Conservation (phyloP, 2,329 filamentous ascomycete genomes). For the Exophiala alcalophila region DNA sequence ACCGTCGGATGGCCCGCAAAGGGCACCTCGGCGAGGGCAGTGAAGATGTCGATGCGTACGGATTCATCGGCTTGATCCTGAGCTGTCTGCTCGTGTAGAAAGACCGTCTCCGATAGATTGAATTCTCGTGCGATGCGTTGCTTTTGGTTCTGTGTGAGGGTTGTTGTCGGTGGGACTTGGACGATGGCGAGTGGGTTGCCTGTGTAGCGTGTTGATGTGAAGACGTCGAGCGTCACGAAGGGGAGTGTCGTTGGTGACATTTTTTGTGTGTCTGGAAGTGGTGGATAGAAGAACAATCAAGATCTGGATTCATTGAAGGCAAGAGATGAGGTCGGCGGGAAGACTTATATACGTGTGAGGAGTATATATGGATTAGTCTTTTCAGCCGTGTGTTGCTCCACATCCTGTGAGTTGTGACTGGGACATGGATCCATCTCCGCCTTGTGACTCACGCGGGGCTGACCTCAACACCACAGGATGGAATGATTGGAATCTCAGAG, state of each 20-base stretch:
- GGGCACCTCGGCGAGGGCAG: constrained; percentile 49
- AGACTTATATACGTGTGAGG: too few species aligned
- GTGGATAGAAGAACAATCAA: neutral
- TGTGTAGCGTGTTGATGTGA: constrained; percentile 40
- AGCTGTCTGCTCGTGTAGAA: constrained; percentile 44
- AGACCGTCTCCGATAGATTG: constrained; percentile 58
- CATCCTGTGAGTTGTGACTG: neutral
- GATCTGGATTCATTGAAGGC: neutral
- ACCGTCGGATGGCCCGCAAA: constrained; percentile 60
- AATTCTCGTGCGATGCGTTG: constrained; percentile 56
- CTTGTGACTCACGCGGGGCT: too few species aligned
- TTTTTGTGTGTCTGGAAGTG: neutral
- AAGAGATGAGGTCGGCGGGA: too few species aligned
- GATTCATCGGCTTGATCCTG: constrained; percentile 26
- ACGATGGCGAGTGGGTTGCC: constrained; percentile 60
- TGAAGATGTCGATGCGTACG: constrained; percentile 55
- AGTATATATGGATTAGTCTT: neutral
- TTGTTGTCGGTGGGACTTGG: constrained; percentile 40
- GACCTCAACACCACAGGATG: too few species aligned
- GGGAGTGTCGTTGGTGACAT: constrained; percentile 24
- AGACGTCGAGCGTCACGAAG: constrained; percentile 44
- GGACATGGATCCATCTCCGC: neutral
- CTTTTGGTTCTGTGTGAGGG: constrained; percentile 47
- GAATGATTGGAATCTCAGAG: too few species aligned
- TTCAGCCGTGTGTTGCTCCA: neutral